Evolutionary conservation across 2,329 filamentous ascomycete genomes (phyloP).

Genomic region (Aspergillus unguis): DNA sequence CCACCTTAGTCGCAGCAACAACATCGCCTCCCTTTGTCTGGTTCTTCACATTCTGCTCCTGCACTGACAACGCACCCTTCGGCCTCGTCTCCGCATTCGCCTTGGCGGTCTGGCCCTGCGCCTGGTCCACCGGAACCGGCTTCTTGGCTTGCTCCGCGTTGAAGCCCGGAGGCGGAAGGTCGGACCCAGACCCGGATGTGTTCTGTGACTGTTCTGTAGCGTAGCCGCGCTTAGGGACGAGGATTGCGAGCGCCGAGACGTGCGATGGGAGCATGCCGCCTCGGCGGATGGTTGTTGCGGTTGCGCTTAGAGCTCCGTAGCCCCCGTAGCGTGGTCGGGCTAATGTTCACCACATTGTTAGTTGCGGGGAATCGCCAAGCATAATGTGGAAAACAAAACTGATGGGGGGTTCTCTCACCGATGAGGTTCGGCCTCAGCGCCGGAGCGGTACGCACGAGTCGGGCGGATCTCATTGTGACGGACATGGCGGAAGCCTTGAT

Average conservation of each 20-base stretch:
- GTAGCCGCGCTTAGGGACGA: constrained; percentile 52
- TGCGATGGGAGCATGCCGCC: constrained; percentile 47
- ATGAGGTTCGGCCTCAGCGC: constrained; percentile 29
- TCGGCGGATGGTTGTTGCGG: constrained; percentile 31
- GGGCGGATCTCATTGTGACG: constrained; percentile 39
- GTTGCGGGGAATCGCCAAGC: neutral
- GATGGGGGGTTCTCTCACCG: constrained; percentile 21
- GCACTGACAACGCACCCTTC: constrained; percentile 39
- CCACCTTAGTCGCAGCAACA: constrained; percentile 55
- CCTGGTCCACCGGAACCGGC: constrained; percentile 61
- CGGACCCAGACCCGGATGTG: constrained; percentile 36
- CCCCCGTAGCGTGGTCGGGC: constrained; percentile 29
- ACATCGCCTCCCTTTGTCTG: constrained; percentile 59
- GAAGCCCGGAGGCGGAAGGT: constrained; percentile 80
- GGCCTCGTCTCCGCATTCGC: constrained; percentile 38
- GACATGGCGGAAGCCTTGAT: constrained; percentile 34
- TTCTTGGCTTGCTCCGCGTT: constrained; percentile 87
- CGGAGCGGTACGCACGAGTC: constrained; percentile 36
- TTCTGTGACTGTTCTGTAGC: constrained; percentile 58
- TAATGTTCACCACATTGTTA: constrained; percentile 7
- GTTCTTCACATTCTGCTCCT: constrained; percentile 45
- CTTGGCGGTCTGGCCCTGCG: constrained; percentile 32
- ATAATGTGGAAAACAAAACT: neutral
- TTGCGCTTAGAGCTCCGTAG: constrained; percentile 29
- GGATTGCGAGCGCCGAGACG: constrained; percentile 56